phyloP scores from a whole-genome alignment of 2,329 filamentous ascomycete genomes.

The Cordyceps militaris region DNA sequence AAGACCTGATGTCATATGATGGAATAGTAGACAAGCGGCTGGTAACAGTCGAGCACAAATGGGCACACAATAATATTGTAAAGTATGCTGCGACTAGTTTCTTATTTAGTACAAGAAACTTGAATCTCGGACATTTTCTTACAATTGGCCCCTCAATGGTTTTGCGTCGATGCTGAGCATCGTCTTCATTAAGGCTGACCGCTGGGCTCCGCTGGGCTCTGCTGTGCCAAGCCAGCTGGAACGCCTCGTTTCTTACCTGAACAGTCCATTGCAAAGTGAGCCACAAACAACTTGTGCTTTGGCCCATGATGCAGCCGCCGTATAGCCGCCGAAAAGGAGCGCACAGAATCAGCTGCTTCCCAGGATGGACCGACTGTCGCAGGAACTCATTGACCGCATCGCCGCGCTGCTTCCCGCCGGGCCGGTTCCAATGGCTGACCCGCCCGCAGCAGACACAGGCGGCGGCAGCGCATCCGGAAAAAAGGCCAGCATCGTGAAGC shows the following conservation, averaged over 20 bases:
- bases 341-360: not conserved
- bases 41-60: no score
- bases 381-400: constrained; percentile 8
- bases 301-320: not conserved
- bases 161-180: not conserved
- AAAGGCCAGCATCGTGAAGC: not conserved
- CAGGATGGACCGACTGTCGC: constrained; percentile 5
- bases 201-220: no score
- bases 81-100: no score
- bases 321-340: not conserved
- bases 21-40: no score
- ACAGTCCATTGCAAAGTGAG: no score
- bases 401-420: not conserved
- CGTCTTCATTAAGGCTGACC: no score
- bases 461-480: not conserved
- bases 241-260: no score
- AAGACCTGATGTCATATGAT: no score
- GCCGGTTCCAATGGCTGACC: not conserved
- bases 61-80: no score
- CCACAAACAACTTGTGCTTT: not conserved
- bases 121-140: no score
- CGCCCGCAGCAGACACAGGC: not conserved
- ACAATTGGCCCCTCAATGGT: not conserved
- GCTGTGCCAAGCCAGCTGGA: no score
- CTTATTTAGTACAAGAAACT: no score